Percentiles rank a stretch among this genome's conserved stretches.
phyloP scores from a whole-genome alignment of 495 filamentous ascomycete species.

The Friedmanniomyces endolithicus region DNA sequence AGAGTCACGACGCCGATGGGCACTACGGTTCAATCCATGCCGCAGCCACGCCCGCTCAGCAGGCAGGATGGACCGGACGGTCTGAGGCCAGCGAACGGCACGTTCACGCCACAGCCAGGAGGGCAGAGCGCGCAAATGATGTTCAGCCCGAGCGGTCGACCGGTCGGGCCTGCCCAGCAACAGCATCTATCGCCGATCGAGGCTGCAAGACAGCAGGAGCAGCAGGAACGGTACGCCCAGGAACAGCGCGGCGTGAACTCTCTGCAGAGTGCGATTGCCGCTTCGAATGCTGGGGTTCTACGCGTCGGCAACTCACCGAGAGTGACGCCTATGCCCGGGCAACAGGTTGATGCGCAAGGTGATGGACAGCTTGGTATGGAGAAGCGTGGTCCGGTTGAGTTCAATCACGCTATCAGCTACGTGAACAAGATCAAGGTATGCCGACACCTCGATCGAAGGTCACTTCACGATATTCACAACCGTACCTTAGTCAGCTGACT shows the following conservation, averaged over 20 bases:
- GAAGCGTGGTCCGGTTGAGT: conserved; percentile 90
- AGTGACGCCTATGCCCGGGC: conserved; percentile 36
- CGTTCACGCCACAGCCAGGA: conserved; percentile 19
- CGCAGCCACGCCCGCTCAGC: conserved; percentile 35
- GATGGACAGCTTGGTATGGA: conserved; percentile 53
- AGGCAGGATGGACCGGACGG: conserved; percentile 10
- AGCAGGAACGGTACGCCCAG: conserved; percentile 48
- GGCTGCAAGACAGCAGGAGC: conserved; percentile 32
- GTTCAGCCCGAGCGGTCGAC: conserved; percentile 27
- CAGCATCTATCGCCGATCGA: conserved; percentile 33
- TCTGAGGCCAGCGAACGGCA: conserved; percentile 13
- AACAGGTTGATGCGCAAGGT: conserved; percentile 28
- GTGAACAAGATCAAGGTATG: conserved; percentile 98
- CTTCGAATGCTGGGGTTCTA: conserved; percentile 36
- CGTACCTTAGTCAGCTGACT: conserved; percentile 12
- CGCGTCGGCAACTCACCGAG: conserved; percentile 35
- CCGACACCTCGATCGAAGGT: background rate
- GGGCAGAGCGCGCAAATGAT: conserved; percentile 21
- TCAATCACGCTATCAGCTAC: conserved; percentile 99
- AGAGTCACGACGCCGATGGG: conserved; percentile 95
- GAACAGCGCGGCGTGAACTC: conserved; percentile 75
- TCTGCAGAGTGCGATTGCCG: conserved; percentile 58
- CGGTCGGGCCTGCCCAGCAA: conserved; percentile 24
- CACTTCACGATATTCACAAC: background rate
- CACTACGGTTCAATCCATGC: conserved; percentile 50